Evolutionary conservation across 768 basidiomycete species (phyloP), one percentile per base, ranked within the genome.

Genomic region (Goffeauzyma gilvescens): DNA sequence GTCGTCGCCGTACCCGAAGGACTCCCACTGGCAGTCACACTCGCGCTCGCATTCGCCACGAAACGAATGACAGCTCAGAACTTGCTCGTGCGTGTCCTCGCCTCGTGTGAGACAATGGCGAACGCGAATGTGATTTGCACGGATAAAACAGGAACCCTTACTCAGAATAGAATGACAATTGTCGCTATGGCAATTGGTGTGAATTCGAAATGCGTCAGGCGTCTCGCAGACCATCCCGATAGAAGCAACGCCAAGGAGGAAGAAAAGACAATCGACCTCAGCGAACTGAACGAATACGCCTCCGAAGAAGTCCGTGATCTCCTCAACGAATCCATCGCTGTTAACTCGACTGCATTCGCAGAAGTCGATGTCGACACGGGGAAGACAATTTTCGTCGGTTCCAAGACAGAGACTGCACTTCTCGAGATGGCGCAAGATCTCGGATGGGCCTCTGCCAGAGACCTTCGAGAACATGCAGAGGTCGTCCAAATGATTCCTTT

Each of bases 91-190:
- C 86, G 90, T 42, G 83, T 95, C 4, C 75, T 98, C 25, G 83
- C 83, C 6, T 87, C 87, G 10, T 96, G 90, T 64, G 93, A 98
- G 67, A 96, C 86, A 0, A 96, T 96, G 90, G 90, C 83, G 17
- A 95, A 95, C 54, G 83, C 90, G 4, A 89, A 81, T 17, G 87
- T 95, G 45, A 75, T 95, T 3, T 61, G 57, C 41, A 61, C 59
- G 65, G 86, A 89, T 70, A 89, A 90, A 68, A 90, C 87, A 2
- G 90, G 90, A 27, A 95, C 90, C 7, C 76, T 98, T 18, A 98
- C 93, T 0, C 79, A 84, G 58, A 96, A 96, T 66, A 68, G 67
- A 52, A 98, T 98, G 93, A 76, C 79, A 8, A 83, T 96, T 50
- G 93, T 98, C 38, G 89, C 90, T 17, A 89, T 89, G 28, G 87